Percentiles rank a stretch among this genome's conserved stretches.
Evolutionary conservation across 495 filamentous ascomycete genomes (phyloP).

Genomic region (Aspergillus bridgeri): DNA sequence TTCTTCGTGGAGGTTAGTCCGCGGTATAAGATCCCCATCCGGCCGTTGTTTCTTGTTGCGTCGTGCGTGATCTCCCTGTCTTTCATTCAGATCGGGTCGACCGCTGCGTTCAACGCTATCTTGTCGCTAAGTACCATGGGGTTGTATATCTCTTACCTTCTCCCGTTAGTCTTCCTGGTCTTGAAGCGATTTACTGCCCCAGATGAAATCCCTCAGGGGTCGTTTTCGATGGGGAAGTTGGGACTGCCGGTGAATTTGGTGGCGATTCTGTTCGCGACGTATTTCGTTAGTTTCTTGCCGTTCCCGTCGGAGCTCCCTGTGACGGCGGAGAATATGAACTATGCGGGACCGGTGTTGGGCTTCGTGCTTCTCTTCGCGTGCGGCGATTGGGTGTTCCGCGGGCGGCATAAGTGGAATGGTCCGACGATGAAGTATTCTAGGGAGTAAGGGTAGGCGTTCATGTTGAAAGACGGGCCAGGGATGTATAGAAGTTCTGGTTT

Average conservation of each 20-base stretch:
- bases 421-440: constrained; percentile 25
- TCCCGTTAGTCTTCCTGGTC: constrained; percentile 43
- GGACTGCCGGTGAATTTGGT: constrained; percentile 43
- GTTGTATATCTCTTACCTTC: constrained; percentile 50
- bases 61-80: constrained; percentile 35
- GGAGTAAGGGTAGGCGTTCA: constrained; percentile 1
- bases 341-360: constrained; percentile 40
- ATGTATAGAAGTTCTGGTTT: neutral
- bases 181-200: constrained; percentile 24
- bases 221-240: constrained; percentile 28
- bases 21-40: constrained; percentile 44
- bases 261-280: constrained; percentile 38
- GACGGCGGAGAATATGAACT: constrained; percentile 43
- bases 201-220: constrained; percentile 25
- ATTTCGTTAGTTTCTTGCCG: constrained; percentile 42
- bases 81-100: constrained; percentile 50
- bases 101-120: constrained; percentile 48
- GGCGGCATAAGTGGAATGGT: constrained; percentile 30
- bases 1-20: constrained; percentile 45
- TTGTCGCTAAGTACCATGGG: constrained; percentile 46
- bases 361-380: constrained; percentile 37
- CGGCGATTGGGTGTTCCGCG: constrained; percentile 40
- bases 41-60: constrained; percentile 42
- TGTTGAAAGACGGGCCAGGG: neutral
- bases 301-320: constrained; percentile 43